Evolutionary conservation across 352 stramenopile genomes (phyloP).

Genomic region (Plasmopara halstedii): DNA sequence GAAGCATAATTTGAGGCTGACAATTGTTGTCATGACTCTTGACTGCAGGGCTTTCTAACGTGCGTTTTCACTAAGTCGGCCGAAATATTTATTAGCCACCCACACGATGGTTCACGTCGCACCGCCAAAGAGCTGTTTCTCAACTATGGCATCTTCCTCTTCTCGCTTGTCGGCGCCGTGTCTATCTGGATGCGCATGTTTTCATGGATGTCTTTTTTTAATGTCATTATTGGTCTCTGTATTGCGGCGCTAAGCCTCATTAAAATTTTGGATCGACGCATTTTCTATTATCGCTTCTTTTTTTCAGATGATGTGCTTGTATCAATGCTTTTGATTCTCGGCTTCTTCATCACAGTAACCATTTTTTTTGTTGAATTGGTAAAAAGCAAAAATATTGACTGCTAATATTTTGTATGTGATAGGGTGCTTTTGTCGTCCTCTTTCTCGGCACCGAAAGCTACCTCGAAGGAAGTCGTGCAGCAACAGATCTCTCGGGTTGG

Average conservation of each 20-base stretch:
- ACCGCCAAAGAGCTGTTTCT: constrained; percentile 78
- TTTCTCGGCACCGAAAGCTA: constrained; percentile 83
- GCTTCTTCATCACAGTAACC: constrained; percentile 79
- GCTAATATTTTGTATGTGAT: neutral
- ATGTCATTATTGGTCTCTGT: constrained; percentile 61
- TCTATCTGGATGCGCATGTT: constrained; percentile 85
- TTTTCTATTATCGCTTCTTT: constrained; percentile 87
- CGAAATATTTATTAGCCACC: constrained; percentile 71
- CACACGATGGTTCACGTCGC: constrained; percentile 47
- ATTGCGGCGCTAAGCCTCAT: constrained; percentile 57
- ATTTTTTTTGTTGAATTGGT: neutral
- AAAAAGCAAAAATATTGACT: neutral
- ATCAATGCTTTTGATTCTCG: constrained; percentile 65
- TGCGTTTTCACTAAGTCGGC: constrained; percentile 71
- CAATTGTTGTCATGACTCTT: neutral
- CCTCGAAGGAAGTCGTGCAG: constrained; percentile 76
- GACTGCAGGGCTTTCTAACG: constrained; percentile 57
- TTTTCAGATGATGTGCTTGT: constrained; percentile 85
- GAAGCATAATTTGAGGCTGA: neutral
- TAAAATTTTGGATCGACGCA: constrained; percentile 74
- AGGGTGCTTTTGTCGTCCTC: constrained; percentile 75
- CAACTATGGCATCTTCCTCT: constrained; percentile 85
- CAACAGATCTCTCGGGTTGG: constrained; percentile 64
- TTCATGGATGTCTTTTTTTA: constrained; percentile 72
- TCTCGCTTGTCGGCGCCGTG: constrained; percentile 71